Percentiles rank a stretch among this genome's conserved stretches.
phyloP scores from a whole-genome alignment of 306 rosid genomes.

The Malus domestica region DNA sequence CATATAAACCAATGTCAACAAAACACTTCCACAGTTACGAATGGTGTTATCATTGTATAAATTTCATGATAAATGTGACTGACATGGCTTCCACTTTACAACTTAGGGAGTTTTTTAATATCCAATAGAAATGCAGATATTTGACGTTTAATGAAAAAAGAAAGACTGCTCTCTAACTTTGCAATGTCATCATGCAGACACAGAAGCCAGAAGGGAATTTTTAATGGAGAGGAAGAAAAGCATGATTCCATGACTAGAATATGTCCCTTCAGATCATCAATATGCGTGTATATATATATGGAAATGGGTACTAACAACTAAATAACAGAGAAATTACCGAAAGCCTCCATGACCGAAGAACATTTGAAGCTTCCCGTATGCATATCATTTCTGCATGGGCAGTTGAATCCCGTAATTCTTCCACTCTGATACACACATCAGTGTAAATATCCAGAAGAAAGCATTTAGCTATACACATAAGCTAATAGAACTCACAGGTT shows the following conservation, averaged over 20 bases:
- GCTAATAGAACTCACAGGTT: slow-evolving; percentile 61
- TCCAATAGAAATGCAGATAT: not conserved
- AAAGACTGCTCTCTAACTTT: not conserved
- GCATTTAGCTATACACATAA: slow-evolving; percentile 1
- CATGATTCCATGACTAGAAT: not conserved
- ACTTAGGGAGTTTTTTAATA: too few relatives aligned
- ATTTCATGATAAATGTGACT: too few relatives aligned
- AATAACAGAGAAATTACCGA: slow-evolving; percentile 48
- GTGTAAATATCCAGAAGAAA: slow-evolving; percentile 12
- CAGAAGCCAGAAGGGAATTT: too few relatives aligned
- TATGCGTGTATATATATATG: not conserved
- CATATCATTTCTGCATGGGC: slow-evolving; percentile 97
- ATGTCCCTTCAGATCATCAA: not conserved
- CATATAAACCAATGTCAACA: not conserved
- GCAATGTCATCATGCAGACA: too few relatives aligned
- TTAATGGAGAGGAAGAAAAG: not conserved
- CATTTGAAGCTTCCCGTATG: slow-evolving; percentile 83
- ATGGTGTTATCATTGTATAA: too few relatives aligned
- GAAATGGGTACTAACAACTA: not conserved
- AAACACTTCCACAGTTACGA: not conserved
- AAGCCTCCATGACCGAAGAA: slow-evolving; percentile 82
- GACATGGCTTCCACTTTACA: too few relatives aligned
- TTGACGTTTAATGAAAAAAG: not conserved
- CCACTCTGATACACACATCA: slow-evolving; percentile 60
- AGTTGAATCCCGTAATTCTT: slow-evolving; percentile 87